A percentile compares a stretch with the other conserved stretches of the same genome.
Conservation (phyloP, 345 rosid species). For the Reutealis trisperma region DNA sequence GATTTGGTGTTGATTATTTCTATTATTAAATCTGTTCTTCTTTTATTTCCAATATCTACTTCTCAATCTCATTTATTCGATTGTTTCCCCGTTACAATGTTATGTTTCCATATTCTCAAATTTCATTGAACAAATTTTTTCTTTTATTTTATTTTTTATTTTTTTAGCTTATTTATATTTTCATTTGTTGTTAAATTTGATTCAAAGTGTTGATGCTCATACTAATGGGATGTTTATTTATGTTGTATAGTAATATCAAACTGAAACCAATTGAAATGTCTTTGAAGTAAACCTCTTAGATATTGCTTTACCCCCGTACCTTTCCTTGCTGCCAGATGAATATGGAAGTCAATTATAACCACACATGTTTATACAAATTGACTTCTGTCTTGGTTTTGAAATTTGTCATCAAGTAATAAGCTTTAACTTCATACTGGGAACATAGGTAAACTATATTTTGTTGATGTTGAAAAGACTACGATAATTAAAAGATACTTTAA, state of each 20-base stretch:
- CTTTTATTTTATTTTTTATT: not conserved
- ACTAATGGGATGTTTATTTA: not conserved
- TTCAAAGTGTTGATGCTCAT: not conserved
- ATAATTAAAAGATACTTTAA: too few species aligned
- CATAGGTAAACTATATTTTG: not conserved
- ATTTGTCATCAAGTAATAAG: too few species aligned
- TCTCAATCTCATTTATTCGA: not conserved
- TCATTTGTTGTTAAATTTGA: not conserved
- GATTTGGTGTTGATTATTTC: not conserved
- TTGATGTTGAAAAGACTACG: not conserved
- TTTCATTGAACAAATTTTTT: not conserved
- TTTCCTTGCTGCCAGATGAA: not conserved
- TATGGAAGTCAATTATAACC: too few species aligned
- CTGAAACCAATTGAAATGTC: not conserved
- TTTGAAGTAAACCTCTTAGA: not conserved
- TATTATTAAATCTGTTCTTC: not conserved
- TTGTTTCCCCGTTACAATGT: not conserved
- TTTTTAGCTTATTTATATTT: not conserved
- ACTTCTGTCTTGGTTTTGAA: too few species aligned
- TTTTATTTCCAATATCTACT: not conserved
- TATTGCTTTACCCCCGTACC: not conserved
- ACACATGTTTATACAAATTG: too few species aligned
- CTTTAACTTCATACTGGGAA: not conserved
- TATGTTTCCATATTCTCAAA: not conserved
- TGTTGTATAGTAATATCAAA: not conserved